A percentile compares a stretch with the other conserved stretches of the same genome.
Conservation (phyloP, 495 filamentous ascomycete genomes). For the Xylaria bambusicola region DNA sequence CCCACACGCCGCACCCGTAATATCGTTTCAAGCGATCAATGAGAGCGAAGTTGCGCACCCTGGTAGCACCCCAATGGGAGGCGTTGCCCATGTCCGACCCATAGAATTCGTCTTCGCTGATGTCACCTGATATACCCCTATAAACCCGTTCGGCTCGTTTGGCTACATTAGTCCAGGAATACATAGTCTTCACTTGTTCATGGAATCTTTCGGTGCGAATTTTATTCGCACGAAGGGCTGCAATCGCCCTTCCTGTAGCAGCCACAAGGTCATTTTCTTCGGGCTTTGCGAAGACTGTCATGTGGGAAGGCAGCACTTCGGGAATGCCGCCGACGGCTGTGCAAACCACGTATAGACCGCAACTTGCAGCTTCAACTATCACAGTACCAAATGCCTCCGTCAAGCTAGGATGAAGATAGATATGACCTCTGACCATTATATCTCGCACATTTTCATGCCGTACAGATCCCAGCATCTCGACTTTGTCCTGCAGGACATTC, state of each 20-base stretch:
- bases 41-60: slow-evolving; percentile 82
- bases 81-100: slow-evolving; percentile 68
- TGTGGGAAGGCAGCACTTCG: slow-evolving; percentile 88
- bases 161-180: slow-evolving; percentile 95
- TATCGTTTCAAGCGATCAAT: slow-evolving; percentile 95
- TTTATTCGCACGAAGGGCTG: slow-evolving; percentile 73
- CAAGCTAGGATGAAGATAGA: slow-evolving; percentile 91
- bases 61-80: slow-evolving; percentile 70
- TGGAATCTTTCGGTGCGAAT: slow-evolving; percentile 93
- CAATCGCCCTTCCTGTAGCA: slow-evolving; percentile 81
- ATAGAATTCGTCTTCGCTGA: slow-evolving; percentile 85
- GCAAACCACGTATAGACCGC: slow-evolving; percentile 93
- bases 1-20: slow-evolving; percentile 99
- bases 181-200: slow-evolving; percentile 96
- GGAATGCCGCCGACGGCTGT: slow-evolving; percentile 96
- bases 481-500: slow-evolving; percentile 90
- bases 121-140: slow-evolving; percentile 80
- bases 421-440: slow-evolving; percentile 97
- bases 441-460: slow-evolving; percentile 95
- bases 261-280: slow-evolving; percentile 88
- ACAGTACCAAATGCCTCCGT: slow-evolving; percentile 98
- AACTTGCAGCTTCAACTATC: slow-evolving; percentile 93
- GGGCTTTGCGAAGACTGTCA: slow-evolving; percentile 91
- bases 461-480: slow-evolving; percentile 87
- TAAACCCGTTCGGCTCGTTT: slow-evolving; percentile 92